Evolutionary conservation across 2,329 filamentous ascomycete species (phyloP).

Genomic region (Penicillium sp.): DNA sequence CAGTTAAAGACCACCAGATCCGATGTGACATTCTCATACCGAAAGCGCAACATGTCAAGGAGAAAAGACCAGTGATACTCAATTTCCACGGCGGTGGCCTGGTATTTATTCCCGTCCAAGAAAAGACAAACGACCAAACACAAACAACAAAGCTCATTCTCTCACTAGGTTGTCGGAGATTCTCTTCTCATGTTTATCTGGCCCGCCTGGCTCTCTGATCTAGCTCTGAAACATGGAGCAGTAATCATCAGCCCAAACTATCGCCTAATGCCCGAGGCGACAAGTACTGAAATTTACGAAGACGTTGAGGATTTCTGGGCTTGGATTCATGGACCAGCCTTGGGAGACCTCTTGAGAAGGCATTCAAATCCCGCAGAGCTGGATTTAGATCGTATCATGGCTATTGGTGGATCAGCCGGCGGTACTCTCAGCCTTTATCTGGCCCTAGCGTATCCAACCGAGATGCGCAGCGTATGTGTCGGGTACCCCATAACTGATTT

Average conservation of each 20-base stretch:
- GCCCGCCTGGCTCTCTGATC: conserved; percentile 43
- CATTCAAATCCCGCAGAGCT: conserved; percentile 19
- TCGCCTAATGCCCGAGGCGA: conserved; percentile 57
- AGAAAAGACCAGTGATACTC: conserved; percentile 46
- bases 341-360: conserved; percentile 14
- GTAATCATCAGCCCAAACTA: conserved; percentile 56
- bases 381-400: conserved; percentile 32
- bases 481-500: conserved; percentile 40
- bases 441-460: conserved; percentile 29
- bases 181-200: conserved; percentile 33
- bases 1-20: conserved; percentile 42
- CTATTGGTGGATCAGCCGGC: conserved; percentile 36
- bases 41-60: conserved; percentile 35
- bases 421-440: conserved; percentile 35
- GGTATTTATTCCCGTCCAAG: conserved; percentile 27
- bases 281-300: conserved; percentile 50
- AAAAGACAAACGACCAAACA: conserved; percentile 5
- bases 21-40: conserved; percentile 44
- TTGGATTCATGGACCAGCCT: conserved; percentile 43
- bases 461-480: conserved; percentile 35
- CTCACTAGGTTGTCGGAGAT: conserved; percentile 34
- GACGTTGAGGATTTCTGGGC: conserved; percentile 55
- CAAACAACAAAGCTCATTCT: neutral
- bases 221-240: conserved; percentile 45
- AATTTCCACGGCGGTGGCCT: conserved; percentile 53